Evolutionary conservation across 2,329 filamentous ascomycete species (phyloP).

Genomic region (Ophiosphaerella herpotricha): DNA sequence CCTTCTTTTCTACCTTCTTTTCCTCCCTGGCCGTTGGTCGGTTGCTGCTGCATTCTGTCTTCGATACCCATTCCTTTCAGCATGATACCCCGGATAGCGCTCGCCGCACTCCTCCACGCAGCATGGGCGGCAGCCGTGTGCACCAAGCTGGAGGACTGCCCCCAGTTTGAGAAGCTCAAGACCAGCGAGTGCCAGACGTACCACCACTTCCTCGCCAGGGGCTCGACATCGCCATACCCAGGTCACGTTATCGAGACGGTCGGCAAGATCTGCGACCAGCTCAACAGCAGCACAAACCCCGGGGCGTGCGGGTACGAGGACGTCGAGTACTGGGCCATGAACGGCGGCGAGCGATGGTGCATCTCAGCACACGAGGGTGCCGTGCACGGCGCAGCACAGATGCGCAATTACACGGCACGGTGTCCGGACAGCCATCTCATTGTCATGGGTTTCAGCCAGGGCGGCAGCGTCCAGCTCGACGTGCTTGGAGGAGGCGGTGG

Average conservation of each 20-base stretch:
- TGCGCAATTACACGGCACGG: conserved; percentile 32
- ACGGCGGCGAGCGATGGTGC: conserved; percentile 31
- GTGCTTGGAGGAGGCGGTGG: conserved; percentile 33
- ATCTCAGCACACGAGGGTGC: conserved; percentile 32
- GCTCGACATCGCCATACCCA: conserved; percentile 33
- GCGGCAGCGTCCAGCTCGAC: conserved; percentile 30
- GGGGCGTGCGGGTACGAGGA: conserved; percentile 34
- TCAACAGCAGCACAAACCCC: conserved; percentile 28
- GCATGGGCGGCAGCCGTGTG: conserved; percentile 25
- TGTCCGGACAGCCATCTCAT: conserved; percentile 35
- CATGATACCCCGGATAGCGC: conserved; percentile 25
- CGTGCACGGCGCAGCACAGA: conserved; percentile 28
- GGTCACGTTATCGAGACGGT: conserved; percentile 34
- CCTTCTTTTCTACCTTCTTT: background rate
- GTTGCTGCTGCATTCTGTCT: background rate
- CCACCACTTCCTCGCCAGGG: conserved; percentile 32
- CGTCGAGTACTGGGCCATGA: conserved; percentile 31
- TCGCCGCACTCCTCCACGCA: conserved; percentile 24
- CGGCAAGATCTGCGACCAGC: conserved; percentile 28
- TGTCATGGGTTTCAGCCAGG: conserved; percentile 35
- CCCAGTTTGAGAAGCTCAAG: conserved; percentile 26
- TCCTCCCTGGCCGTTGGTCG: conserved; percentile 1
- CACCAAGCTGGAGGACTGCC: conserved; percentile 34
- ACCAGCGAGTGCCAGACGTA: conserved; percentile 30
- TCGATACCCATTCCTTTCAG: conserved; percentile 1